These are phyloP conservation scores for Taiozyma sp. DNA, from an alignment of 1,139 yeast species.

Conservation along the genomic window DNA sequence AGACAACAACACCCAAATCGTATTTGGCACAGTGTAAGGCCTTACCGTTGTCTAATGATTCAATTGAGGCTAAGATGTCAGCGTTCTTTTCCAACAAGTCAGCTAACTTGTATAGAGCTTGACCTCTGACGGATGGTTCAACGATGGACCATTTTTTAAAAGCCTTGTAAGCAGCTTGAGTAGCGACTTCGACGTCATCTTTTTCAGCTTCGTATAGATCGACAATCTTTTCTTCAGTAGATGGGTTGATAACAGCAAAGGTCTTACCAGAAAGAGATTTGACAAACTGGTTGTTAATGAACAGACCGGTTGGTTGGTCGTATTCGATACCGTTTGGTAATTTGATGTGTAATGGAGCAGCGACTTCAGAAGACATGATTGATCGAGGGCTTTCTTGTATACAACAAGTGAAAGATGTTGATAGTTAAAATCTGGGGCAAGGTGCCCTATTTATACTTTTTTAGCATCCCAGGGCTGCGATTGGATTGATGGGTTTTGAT, in stretches of 20 bases:
- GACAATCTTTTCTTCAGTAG: conserved; percentile 51
- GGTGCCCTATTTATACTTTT: not conserved
- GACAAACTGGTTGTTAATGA: conserved; percentile 57
- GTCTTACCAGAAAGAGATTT: conserved; percentile 43
- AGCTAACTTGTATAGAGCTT: conserved; percentile 56
- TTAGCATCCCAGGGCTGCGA: not conserved
- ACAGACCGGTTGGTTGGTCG: conserved; percentile 65
- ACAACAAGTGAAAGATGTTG: not conserved
- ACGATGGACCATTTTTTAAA: conserved; percentile 40
- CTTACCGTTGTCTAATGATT: conserved; percentile 81
- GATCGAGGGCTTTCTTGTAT: not conserved
- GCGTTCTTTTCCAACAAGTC: conserved; percentile 55
- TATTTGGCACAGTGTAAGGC: conserved; percentile 49
- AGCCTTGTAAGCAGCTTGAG: conserved; percentile 50
- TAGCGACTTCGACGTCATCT: conserved; percentile 56
- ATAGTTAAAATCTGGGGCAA: conserved; percentile 1
- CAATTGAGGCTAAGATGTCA: conserved; percentile 62
- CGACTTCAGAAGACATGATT: conserved; percentile 9
- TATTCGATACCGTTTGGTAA: conserved; percentile 57
- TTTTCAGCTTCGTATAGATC: conserved; percentile 49
- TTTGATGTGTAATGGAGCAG: conserved; percentile 39
- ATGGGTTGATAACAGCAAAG: conserved; percentile 47
- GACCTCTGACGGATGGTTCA: conserved; percentile 51
- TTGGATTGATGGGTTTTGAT: not conserved
- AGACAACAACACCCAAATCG: conserved; percentile 54